Conservation (phyloP, 306 rosid genomes). For the Lathyrus oleraceus region DNA sequence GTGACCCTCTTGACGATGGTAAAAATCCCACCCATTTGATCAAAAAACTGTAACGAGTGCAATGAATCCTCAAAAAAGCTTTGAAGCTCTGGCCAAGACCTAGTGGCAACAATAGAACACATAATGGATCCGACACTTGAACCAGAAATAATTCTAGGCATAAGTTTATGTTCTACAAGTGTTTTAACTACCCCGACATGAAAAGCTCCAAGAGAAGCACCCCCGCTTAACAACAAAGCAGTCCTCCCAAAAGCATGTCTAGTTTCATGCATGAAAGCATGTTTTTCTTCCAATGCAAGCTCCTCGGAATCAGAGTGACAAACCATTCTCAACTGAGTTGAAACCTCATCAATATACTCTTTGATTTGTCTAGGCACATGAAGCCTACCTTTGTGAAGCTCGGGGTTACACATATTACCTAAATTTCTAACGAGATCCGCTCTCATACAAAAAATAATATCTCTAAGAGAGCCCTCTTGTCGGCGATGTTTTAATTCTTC, state of each 20-base stretch:
- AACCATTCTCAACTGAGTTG: slow-evolving; percentile 87
- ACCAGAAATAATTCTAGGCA: slow-evolving; percentile 95
- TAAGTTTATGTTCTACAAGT: slow-evolving; percentile 82
- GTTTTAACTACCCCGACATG: slow-evolving; percentile 90
- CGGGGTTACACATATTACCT: slow-evolving; percentile 93
- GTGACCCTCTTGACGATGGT: slow-evolving; percentile 82
- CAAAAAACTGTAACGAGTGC: slow-evolving; percentile 88
- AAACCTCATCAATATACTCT: slow-evolving; percentile 86
- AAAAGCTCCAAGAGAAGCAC: slow-evolving; percentile 95
- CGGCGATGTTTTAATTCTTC: slow-evolving; percentile 87
- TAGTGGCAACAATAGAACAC: slow-evolving; percentile 93
- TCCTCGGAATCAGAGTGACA: slow-evolving; percentile 91
- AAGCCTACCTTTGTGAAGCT: slow-evolving; percentile 90
- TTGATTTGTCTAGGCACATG: slow-evolving; percentile 80
- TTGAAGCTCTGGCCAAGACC: slow-evolving; percentile 98
- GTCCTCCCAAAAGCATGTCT: slow-evolving; percentile 97
- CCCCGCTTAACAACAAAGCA: slow-evolving; percentile 92
- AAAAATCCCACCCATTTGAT: slow-evolving; percentile 88
- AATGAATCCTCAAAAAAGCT: slow-evolving; percentile 88
- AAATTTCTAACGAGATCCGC: slow-evolving; percentile 93
- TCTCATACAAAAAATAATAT: slow-evolving; percentile 87
- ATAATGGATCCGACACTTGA: slow-evolving; percentile 97
- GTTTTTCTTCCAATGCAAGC: slow-evolving; percentile 81
- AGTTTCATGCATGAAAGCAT: slow-evolving; percentile 90
- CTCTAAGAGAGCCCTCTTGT: slow-evolving; percentile 80